These are phyloP conservation scores for Rhodamnia argentea DNA, from an alignment of 345 rosid species.

Conservation along the genomic window DNA sequence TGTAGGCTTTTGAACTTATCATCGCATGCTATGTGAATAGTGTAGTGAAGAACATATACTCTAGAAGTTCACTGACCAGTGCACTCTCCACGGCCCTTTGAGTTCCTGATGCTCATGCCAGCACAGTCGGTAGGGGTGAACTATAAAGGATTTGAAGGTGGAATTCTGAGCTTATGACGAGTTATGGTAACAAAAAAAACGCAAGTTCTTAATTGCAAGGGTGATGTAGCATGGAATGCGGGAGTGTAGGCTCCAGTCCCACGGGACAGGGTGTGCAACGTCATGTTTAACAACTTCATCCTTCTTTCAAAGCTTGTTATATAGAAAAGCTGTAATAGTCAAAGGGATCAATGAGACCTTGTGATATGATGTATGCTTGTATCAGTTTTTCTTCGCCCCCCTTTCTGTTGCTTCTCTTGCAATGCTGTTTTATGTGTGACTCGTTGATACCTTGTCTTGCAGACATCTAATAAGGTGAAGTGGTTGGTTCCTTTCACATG, in stretches of 20 bases:
- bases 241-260: not conserved
- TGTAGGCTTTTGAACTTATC: conserved; percentile 20
- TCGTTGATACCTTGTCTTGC: not conserved
- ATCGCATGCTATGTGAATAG: conserved; percentile 38
- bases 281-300: not conserved
- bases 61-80: not conserved
- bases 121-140: not conserved
- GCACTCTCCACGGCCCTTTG: not conserved
- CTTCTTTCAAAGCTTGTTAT: not conserved
- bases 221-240: not conserved
- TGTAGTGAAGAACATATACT: conserved; percentile 24
- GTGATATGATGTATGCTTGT: not conserved
- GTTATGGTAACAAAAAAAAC: not conserved
- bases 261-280: not conserved
- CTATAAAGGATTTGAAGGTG: not conserved
- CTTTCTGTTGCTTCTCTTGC: not conserved
- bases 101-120: not conserved
- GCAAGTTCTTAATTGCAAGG: not conserved
- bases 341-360: not conserved
- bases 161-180: not conserved
- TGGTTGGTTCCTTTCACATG: not conserved
- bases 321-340: not conserved
- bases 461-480: not conserved
- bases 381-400: not conserved
- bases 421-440: not conserved